Base-by-base conservation (phyloP, 805 yeast genomes). In the Sugiyamaella americana region DNA sequence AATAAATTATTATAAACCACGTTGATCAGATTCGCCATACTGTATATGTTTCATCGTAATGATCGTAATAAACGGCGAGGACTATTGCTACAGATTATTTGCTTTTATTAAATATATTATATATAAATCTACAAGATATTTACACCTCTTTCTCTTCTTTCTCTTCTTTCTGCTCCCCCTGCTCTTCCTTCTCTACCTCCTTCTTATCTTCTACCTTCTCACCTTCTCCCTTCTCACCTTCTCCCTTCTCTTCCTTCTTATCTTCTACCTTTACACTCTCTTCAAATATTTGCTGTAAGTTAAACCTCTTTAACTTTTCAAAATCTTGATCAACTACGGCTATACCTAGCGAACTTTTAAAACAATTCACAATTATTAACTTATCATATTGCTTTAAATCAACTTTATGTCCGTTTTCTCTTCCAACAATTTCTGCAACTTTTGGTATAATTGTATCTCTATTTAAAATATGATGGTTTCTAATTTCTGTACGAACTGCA, bases 271-370 rank as follows among this genome's bases (percentile, higher is more conserved):
- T 19, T 3, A 40, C 29, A 55, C 56, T 37, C 22, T 55, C 48
- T 23, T 54, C 54, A 24, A 34, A 48, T 21, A 91, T 82, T 66
- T 84, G 94, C 59, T 87, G 91, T 37, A 93, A 65, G 60, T 93
- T 93, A 65, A 75, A 87, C 59, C 80, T 81, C 56, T 78, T 80
- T 50, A 75, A 73, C 52, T 71, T 66, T 19, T 76, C 79, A 57
- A 78, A 87, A 47, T 77, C 76, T 16, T 43, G 44, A 46, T 77
- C 75, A 1, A 87, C 87, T 4, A 88, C 91, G 53, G 93, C 73
- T 77, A 87, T 80, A 4, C 98, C 98, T 29, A 93, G 75, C 51
- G 85, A 84, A 52, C 79, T 84, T 68, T 89, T 91, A 67, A 82
- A 91, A 60, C 96, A 85, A 62, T 87, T 96, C 2, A 93, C 84